Evolutionary conservation across 139 green algal species (phyloP), one percentile per base, ranked within the genome.

Genomic region (Protoeuglena noctilucae): DNA sequence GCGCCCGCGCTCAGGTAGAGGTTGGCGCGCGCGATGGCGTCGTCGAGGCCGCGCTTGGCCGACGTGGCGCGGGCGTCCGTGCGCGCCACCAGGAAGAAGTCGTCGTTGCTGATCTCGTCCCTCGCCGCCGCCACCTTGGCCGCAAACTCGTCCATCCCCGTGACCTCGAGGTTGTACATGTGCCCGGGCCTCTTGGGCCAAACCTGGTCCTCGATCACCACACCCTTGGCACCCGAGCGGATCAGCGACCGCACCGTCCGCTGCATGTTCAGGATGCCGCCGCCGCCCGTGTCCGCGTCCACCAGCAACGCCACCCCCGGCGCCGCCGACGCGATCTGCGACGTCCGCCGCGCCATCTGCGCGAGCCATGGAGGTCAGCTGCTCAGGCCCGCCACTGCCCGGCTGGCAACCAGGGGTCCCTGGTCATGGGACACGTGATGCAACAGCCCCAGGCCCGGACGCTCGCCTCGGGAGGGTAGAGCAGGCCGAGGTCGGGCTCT

Each of bases 61-160:
- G 28, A 56, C 6, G 61, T 67, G 25, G 61, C 53, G 9, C 69
- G 53, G 3, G 66, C 68, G n/a, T 76, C 70, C 12, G 81, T 89
- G 22, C 81, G 64, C 1, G 81, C 81, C 25, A 89, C 69, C 19
- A 89, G 65, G 62, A 89, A 89, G 65, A 89, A 89, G 66, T 89
- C 81, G 3, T 58, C 28, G 54, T 77, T 69, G 5, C 75, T 75
- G 51, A 89, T 89, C 14, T 56, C 75, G 39, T 83, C 69, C 7
- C 72, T 56, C 0, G 81, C 81, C 22, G 81, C 81, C 4, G 66
- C 21, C 17, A 76, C 69, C 66, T 85, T 85, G 30, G 62, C 65
- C 26, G 72, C 70, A 63, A 78, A 76, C 50, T 85, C 72, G 29
- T 79, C 70, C 61, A 69, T 68, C 19, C 48, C 51, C 47, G 78